Conservation (phyloP, 345 rosid genomes). For the Geranium rotundifolium region DNA sequence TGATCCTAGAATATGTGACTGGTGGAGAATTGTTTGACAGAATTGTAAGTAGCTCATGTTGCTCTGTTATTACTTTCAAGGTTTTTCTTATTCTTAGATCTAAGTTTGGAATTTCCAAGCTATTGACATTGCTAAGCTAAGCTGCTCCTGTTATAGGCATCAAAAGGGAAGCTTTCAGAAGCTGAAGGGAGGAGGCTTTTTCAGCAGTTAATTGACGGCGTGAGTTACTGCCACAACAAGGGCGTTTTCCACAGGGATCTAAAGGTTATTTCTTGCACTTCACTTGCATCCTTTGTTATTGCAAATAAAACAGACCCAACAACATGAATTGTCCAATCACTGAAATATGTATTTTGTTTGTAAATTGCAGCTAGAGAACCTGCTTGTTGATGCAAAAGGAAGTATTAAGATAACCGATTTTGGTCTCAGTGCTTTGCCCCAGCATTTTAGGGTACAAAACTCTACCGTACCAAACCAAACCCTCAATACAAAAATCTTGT, state of each 20-base stretch:
- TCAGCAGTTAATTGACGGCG: conserved; percentile 85
- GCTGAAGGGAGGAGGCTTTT: conserved; percentile 76
- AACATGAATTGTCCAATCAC: background rate
- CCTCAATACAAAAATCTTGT: background rate
- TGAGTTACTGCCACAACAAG: conserved; percentile 78
- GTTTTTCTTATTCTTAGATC: background rate
- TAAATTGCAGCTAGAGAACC: conserved; percentile 68
- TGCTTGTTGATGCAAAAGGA: conserved; percentile 70
- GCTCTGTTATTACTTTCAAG: background rate
- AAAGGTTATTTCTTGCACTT: conserved; percentile 33
- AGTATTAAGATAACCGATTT: conserved; percentile 86
- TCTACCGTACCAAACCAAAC: background rate
- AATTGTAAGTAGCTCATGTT: conserved; percentile 43
- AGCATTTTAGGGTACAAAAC: conserved; percentile 66
- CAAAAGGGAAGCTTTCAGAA: conserved; percentile 62
- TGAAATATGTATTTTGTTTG: background rate
- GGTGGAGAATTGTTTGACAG: conserved; percentile 85
- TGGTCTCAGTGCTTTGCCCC: conserved; percentile 94
- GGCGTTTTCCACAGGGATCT: conserved; percentile 95
- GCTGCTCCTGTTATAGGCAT: conserved; percentile 31
- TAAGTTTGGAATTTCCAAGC: background rate
- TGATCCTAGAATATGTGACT: conserved; percentile 71
- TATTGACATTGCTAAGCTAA: background rate
- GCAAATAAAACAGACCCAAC: background rate
- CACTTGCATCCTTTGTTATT: background rate